phyloP scores from a whole-genome alignment of 805 yeast genomes.

The Zygoascus biomembranicola region DNA sequence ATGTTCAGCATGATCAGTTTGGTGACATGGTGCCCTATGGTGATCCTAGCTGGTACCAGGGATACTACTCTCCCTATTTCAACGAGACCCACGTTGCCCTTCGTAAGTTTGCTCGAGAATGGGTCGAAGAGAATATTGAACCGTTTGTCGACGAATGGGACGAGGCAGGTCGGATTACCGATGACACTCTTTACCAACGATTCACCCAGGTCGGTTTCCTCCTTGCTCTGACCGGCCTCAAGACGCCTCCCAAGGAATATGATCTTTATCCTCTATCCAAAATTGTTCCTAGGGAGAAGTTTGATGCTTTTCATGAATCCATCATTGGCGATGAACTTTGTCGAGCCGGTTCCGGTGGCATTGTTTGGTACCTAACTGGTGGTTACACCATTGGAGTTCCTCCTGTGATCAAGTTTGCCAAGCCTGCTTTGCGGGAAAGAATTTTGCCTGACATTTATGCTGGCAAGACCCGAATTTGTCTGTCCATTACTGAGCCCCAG shows the following conservation, averaged over 20 bases:
- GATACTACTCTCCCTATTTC: constrained; percentile 31
- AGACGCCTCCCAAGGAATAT: constrained; percentile 30
- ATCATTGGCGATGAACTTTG: constrained; percentile 32
- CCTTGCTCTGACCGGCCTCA: constrained; percentile 32
- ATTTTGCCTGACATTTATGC: constrained; percentile 30
- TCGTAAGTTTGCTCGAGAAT: constrained; percentile 32
- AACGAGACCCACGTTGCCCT: constrained; percentile 34
- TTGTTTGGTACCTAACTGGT: constrained; percentile 33
- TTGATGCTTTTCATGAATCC: constrained; percentile 34
- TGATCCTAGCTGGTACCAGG: constrained; percentile 35
- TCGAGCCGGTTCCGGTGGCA: constrained; percentile 35
- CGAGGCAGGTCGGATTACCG: constrained; percentile 27
- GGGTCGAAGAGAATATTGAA: constrained; percentile 30
- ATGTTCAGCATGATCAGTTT: constrained; percentile 13
- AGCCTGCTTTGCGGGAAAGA: constrained; percentile 27
- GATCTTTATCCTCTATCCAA: constrained; percentile 27
- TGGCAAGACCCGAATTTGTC: constrained; percentile 33
- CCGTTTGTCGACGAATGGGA: constrained; percentile 40
- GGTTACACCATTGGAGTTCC: constrained; percentile 36
- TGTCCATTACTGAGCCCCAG: constrained; percentile 37
- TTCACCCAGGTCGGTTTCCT: constrained; percentile 34
- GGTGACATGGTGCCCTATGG: constrained; percentile 31
- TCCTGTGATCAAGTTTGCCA: constrained; percentile 31
- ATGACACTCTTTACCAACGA: constrained; percentile 25
- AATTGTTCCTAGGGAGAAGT: constrained; percentile 31